Evolutionary conservation across 805 yeast species (phyloP).

Genomic region (Zygosaccharomyces lentus): DNA sequence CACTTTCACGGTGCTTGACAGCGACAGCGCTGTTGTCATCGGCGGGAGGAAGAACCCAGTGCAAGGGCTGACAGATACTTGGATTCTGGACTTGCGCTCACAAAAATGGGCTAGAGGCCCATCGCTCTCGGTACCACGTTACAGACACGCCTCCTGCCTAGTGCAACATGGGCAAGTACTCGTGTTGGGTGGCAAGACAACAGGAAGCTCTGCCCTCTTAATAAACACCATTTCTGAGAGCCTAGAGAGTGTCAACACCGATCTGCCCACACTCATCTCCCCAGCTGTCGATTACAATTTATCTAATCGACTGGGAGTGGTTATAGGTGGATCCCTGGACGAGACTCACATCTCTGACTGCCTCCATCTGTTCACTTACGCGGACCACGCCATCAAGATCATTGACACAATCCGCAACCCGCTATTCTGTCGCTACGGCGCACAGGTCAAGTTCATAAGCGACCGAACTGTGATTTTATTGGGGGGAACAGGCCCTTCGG

Average conservation of each 20-base stretch:
- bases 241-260: neutral
- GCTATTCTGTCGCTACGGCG: constrained; percentile 48
- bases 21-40: constrained; percentile 35
- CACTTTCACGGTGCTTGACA: constrained; percentile 39
- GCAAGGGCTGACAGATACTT: constrained; percentile 40
- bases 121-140: constrained; percentile 44
- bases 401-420: constrained; percentile 24
- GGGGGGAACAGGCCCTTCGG: constrained; percentile 53
- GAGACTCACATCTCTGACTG: constrained; percentile 33
- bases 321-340: constrained; percentile 20
- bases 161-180: constrained; percentile 34
- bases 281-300: constrained; percentile 20
- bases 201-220: constrained; percentile 19
- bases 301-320: constrained; percentile 14
- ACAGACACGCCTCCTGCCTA: constrained; percentile 46
- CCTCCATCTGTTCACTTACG: constrained; percentile 30
- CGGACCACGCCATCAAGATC: constrained; percentile 11
- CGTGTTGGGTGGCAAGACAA: constrained; percentile 49
- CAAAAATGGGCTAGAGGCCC: constrained; percentile 40
- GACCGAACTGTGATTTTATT: constrained; percentile 40
- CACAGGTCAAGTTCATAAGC: constrained; percentile 35
- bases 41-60: constrained; percentile 73
- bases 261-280: constrained; percentile 23
- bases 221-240: constrained; percentile 12
- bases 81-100: constrained; percentile 32